Evolutionary conservation across 371 early-diverging fungal species (phyloP).

Genomic region (Rozella allomycis): DNA sequence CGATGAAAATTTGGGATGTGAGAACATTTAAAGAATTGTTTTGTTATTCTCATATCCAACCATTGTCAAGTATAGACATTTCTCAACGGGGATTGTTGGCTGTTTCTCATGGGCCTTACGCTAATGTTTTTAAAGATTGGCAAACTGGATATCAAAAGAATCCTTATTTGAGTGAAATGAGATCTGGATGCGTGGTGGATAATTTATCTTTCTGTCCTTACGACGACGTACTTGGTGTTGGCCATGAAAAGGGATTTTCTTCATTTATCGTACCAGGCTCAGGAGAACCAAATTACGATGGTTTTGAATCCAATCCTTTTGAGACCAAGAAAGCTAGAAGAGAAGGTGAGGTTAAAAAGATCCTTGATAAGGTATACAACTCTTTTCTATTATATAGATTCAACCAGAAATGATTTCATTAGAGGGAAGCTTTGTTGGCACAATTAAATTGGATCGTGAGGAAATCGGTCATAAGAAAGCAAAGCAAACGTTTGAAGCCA

Average conservation of each 20-base stretch:
- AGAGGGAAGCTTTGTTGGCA: slow-evolving; percentile 39
- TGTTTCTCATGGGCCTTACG: slow-evolving; percentile 52
- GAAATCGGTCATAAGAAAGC: too few species aligned
- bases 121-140: slow-evolving; percentile 20
- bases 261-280: slow-evolving; percentile 79
- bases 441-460: too few species aligned
- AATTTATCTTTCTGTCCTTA: slow-evolving; percentile 68
- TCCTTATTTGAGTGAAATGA: slow-evolving; percentile 74
- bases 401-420: slow-evolving; percentile 74
- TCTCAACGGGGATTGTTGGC: slow-evolving; percentile 70
- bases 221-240: slow-evolving; percentile 90
- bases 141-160: slow-evolving; percentile 30
- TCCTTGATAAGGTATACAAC: slow-evolving; percentile 63
- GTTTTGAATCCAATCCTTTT: slow-evolving; percentile 83
- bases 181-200: slow-evolving; percentile 27
- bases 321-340: slow-evolving; percentile 71
- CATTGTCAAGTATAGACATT: slow-evolving; percentile 49
- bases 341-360: slow-evolving; percentile 70
- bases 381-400: slow-evolving; percentile 9
- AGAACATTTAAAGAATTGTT: slow-evolving; percentile 62
- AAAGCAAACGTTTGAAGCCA: too few species aligned
- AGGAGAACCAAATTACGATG: slow-evolving; percentile 93
- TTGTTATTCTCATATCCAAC: slow-evolving; percentile 48
- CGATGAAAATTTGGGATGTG: slow-evolving; percentile 88
- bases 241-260: slow-evolving; percentile 59